phyloP scores from a whole-genome alignment of 2,329 filamentous ascomycete genomes.

The Herpotrichia juniperi region DNA sequence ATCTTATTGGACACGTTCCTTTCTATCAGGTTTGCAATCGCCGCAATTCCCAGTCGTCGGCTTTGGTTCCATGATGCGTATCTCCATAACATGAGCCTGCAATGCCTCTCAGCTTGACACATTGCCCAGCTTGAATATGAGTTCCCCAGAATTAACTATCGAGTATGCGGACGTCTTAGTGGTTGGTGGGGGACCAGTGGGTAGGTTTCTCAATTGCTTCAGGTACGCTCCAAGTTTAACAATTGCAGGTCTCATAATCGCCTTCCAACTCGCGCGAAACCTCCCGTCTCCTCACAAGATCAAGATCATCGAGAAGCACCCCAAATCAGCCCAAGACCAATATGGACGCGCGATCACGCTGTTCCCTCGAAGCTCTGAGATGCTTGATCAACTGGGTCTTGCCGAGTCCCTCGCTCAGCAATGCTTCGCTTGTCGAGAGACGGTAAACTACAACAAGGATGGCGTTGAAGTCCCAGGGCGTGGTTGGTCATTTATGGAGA shows the following conservation, averaged over 20 bases:
- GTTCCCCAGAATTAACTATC: not conserved
- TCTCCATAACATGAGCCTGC: not conserved
- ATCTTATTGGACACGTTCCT: not conserved
- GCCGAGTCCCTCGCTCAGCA: constrained; percentile 58
- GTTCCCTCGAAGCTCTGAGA: constrained; percentile 58
- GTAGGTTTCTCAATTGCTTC: no score
- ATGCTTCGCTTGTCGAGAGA: constrained; percentile 59
- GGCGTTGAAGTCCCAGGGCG: constrained; percentile 54
- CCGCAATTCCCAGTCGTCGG: not conserved
- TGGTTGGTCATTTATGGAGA: constrained; percentile 61
- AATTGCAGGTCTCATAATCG: constrained; percentile 46
- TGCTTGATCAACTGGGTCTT: constrained; percentile 59
- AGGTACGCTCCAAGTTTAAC: constrained; percentile 4
- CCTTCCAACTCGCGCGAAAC: constrained; percentile 55
- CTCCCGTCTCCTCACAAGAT: constrained; percentile 48
- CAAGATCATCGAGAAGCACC: constrained; percentile 57
- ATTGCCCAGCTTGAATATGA: not conserved
- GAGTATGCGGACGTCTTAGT: constrained; percentile 30
- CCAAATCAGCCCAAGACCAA: constrained; percentile 57
- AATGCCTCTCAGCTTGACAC: not conserved
- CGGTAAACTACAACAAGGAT: constrained; percentile 54
- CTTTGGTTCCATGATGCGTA: not conserved
- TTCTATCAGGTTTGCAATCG: not conserved
- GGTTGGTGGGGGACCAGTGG: constrained; percentile 52
- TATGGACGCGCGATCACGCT: constrained; percentile 62